Conservation (phyloP, 257 asterid genomes). For the Rehmannia glutinosa region DNA sequence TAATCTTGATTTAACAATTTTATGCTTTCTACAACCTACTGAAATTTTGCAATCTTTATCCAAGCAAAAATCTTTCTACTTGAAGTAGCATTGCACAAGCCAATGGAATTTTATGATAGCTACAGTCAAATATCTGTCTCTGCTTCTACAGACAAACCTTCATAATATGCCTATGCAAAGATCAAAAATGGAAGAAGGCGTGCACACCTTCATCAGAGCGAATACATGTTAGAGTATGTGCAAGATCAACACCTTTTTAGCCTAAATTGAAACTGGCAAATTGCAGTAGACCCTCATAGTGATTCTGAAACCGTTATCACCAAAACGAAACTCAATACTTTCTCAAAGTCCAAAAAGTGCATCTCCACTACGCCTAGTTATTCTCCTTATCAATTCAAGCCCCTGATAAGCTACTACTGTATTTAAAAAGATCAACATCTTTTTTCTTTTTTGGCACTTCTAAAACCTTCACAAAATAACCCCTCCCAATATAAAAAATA, state of each 20-base stretch:
- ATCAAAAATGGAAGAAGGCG: not conserved
- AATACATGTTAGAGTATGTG: not conserved
- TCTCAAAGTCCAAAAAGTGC: not conserved
- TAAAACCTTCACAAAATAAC: too few species aligned
- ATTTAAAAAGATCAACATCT: too few species aligned
- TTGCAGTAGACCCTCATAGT: not conserved
- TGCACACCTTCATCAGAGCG: not conserved
- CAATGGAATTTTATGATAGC: not conserved
- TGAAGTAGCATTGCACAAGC: not conserved
- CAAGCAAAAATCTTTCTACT: not conserved
- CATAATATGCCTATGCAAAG: not conserved
- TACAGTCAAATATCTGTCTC: not conserved
- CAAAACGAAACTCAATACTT: not conserved
- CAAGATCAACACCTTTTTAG: not conserved
- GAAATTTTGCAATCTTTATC: not conserved
- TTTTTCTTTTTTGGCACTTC: too few species aligned
- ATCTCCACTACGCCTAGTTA: not conserved
- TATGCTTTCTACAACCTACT: not conserved
- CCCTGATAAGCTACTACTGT: not conserved
- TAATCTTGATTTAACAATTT: not conserved
- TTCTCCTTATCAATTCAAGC: conserved; percentile 7
- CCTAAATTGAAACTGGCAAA: not conserved
- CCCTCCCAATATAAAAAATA: too few species aligned
- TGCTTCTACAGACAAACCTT: not conserved
- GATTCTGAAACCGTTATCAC: not conserved